Percentiles rank a stretch among this genome's conserved stretches.
phyloP scores from a whole-genome alignment of 495 filamentous ascomycete genomes.

The Podospora comata region DNA sequence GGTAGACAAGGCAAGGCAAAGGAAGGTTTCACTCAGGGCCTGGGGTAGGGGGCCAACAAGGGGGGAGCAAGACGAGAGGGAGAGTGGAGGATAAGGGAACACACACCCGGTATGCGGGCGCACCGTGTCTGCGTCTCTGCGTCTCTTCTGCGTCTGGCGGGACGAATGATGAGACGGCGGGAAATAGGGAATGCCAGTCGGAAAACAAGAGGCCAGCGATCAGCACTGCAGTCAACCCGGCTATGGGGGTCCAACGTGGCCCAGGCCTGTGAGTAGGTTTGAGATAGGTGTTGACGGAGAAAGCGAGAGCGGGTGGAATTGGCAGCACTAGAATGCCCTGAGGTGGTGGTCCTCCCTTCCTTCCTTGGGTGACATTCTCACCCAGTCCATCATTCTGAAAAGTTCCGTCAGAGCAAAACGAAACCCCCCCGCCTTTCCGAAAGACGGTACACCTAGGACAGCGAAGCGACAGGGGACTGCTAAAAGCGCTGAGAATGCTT shows the following conservation, averaged over 20 bases:
- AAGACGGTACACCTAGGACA: not conserved
- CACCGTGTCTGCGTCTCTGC: not conserved
- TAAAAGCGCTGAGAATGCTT: constrained; percentile 10
- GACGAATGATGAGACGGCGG: constrained; percentile 21
- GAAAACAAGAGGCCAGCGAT: constrained; percentile 16
- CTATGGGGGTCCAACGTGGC: constrained; percentile 12
- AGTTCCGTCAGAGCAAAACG: not conserved
- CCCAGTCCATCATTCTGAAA: not conserved
- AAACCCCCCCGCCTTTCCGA: constrained; percentile 19
- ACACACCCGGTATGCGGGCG: constrained; percentile 2
- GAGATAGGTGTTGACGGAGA: not conserved
- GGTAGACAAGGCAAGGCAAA: not conserved
- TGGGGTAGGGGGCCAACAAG: not conserved
- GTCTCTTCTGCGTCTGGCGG: constrained; percentile 4
- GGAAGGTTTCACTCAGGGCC: not conserved
- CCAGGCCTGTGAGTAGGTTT: not conserved
- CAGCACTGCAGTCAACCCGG: constrained; percentile 14
- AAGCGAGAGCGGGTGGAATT: not conserved
- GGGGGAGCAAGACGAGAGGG: not conserved
- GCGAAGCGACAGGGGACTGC: not conserved
- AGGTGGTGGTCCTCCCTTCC: not conserved
- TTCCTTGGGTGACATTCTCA: constrained; percentile 6
- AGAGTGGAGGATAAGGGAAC: not conserved
- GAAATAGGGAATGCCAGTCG: constrained; percentile 22
- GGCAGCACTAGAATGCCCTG: not conserved